Evolutionary conservation across 177 flowering plant species (phyloP), one percentile per base, ranked within the genome.

Genomic region (Tripterygium wilfordii): DNA sequence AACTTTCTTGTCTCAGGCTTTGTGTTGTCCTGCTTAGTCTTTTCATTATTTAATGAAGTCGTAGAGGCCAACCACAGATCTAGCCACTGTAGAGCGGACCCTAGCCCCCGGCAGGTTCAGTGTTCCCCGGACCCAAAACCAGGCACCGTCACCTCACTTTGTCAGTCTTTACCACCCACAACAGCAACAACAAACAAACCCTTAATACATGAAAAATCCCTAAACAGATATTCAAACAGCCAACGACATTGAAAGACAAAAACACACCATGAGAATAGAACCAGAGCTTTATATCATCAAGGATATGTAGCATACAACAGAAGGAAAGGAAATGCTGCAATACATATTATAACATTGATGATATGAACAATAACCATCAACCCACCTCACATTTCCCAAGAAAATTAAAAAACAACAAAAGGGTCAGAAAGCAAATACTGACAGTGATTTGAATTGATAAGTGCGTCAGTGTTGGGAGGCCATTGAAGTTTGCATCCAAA

Each of bases 341-440:
- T 6, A 40, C 17, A 49, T 15, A 35, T 27, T 17, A 45, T 31
- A 13, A 29, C 14, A 13, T 5, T 30, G 30, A 22, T 20, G 36
- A 13, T 39, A 17, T 17, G 36, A 0, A 30, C 21, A 46, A 10
- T 23, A 16, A 3, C 21, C 16, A 15, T 1, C 15, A 40, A 36
- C 16, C 44, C 9, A n/a, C n/a, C 28, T 41, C 56, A 46, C 54
- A 36, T 53, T 36, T 41, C 63, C 51, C 57, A 32, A 60, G 35
- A 33, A 32, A 40, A 20, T 27, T 29, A 46, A 52, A 39, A 12
- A 48, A 36, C 8, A n/a, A 8, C 10, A 15, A 28, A 36, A 47
- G 0, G 23, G 46, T 21, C 30, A 44, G 33, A 45, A 20, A 28
- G 44, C 26, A 40, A 39, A 25, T 10, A 48, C 36, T 48, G 61